phyloP scores from a whole-genome alignment of 768 basidiomycete genomes.

The Rhodosporidiobolus sp. region DNA sequence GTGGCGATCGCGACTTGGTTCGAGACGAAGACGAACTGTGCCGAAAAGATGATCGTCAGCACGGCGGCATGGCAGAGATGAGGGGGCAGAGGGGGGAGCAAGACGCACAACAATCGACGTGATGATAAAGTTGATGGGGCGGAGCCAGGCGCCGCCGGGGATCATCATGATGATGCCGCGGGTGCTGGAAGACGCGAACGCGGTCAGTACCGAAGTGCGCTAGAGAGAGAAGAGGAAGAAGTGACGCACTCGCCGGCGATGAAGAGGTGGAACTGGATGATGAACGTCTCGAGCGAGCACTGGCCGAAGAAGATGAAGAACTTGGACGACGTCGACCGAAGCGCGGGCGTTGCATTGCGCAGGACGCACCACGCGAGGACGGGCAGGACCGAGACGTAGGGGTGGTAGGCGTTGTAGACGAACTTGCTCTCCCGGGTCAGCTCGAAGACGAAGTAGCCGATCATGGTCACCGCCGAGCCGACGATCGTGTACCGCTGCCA shows the following conservation, averaged over 20 bases:
- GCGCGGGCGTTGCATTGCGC: constrained; percentile 68
- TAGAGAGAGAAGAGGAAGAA: constrained; percentile 60
- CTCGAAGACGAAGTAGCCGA: constrained; percentile 83
- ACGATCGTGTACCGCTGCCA: constrained; percentile 56
- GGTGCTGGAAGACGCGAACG: constrained; percentile 21
- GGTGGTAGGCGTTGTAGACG: constrained; percentile 80
- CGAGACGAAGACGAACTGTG: constrained; percentile 72
- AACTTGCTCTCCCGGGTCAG: constrained; percentile 73
- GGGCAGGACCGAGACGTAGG: constrained; percentile 75
- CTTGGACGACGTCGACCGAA: constrained; percentile 67
- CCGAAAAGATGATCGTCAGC: background rate
- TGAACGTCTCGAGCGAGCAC: constrained; percentile 86
- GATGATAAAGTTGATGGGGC: constrained; percentile 72
- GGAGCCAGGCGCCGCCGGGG: constrained; percentile 64
- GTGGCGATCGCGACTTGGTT: constrained; percentile 74
- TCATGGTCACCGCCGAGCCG: constrained; percentile 57
- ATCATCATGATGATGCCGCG: constrained; percentile 67
- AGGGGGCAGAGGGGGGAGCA: too few relatives aligned
- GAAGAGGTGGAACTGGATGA: constrained; percentile 71
- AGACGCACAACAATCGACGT: constrained; percentile 58
- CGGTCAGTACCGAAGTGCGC: constrained; percentile 70
- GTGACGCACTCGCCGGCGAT: constrained; percentile 38
- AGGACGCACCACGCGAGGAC: constrained; percentile 69
- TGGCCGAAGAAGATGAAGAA: constrained; percentile 77
- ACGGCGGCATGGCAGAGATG: background rate